These are phyloP conservation scores for Coemansia linderi DNA, from an alignment of 371 early-diverging fungal genomes.

Conservation along the genomic window DNA sequence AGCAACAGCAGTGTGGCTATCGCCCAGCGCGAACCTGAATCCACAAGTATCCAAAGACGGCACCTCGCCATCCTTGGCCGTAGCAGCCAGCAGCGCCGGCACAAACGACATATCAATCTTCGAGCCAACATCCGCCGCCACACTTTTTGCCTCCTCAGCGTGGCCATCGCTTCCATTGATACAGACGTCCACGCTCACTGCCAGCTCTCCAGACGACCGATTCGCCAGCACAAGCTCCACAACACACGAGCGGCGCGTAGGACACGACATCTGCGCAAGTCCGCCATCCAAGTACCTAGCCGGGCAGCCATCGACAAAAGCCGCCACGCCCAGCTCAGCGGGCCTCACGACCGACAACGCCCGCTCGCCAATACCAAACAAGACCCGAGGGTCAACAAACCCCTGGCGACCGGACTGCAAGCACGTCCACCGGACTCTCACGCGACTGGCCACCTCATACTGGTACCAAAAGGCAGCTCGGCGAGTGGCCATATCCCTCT, in stretches of 20 bases:
- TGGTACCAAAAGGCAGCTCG: constrained; percentile 32
- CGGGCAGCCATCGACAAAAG: constrained; percentile 5
- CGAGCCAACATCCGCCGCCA: background rate
- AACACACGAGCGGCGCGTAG: background rate
- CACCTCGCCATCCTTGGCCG: background rate
- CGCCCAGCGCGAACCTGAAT: background rate
- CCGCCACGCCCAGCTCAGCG: constrained; percentile 1
- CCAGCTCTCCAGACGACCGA: background rate
- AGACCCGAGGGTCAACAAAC: constrained; percentile 35
- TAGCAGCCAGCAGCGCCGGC: background rate
- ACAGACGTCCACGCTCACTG: background rate
- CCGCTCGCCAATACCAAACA: constrained; percentile 11
- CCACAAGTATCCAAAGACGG: background rate
- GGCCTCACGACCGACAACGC: constrained; percentile 19
- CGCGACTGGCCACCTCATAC: constrained; percentile 28
- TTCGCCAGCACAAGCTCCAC: constrained; percentile 22
- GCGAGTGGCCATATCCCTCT: constrained; percentile 10
- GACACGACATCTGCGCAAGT: constrained; percentile 16
- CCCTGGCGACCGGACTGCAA: constrained; percentile 24
- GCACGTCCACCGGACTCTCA: constrained; percentile 35
- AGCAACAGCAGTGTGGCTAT: background rate
- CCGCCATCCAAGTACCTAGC: constrained; percentile 10
- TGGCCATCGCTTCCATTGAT: background rate
- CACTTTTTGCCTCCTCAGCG: no score
- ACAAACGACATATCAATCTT: background rate